Percentiles rank a stretch among this genome's conserved stretches.
phyloP scores from a whole-genome alignment of 108 stramenopile species.

The Conticribra guillardii region DNA sequence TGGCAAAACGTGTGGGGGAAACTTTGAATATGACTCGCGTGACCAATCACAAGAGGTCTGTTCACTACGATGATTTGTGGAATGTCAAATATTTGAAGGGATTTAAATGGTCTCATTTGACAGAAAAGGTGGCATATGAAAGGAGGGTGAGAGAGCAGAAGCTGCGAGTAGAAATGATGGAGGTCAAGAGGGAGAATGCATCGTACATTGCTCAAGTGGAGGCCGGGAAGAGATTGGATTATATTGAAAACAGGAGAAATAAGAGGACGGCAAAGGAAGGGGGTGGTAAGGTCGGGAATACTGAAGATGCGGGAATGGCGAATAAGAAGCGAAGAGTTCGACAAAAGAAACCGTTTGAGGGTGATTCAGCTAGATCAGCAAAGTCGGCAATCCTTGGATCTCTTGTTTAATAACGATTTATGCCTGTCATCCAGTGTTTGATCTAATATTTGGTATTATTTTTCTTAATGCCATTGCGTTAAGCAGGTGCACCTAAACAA shows the following conservation, averaged over 20 bases:
- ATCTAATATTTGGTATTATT: not conserved
- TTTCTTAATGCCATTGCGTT: not conserved
- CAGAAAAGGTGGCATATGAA: conserved; percentile 98
- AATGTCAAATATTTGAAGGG: conserved; percentile 93
- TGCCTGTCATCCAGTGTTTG: too few relatives aligned
- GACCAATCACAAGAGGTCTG: conserved; percentile 79
- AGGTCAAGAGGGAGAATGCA: conserved; percentile 90
- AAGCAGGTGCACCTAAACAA: too few relatives aligned
- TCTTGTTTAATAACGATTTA: conserved; percentile 32
- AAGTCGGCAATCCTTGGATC: conserved; percentile 46
- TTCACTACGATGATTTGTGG: conserved; percentile 93
- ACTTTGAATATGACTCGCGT: conserved; percentile 87
- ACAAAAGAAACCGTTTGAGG: conserved; percentile 64
- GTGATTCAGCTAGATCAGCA: conserved; percentile 27
- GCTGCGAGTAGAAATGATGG: conserved; percentile 90
- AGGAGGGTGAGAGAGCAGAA: conserved; percentile 90
- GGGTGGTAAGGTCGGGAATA: conserved; percentile 17
- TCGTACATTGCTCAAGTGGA: conserved; percentile 89
- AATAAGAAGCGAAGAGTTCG: conserved; percentile 49
- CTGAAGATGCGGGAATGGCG: conserved; percentile 32
- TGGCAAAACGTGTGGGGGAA: conserved; percentile 84
- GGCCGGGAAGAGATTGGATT: conserved; percentile 85
- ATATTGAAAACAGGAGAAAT: conserved; percentile 89
- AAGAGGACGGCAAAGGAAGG: conserved; percentile 57
- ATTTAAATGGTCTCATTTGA: conserved; percentile 96